Evolutionary conservation across 108 stramenopile species (phyloP).

Genomic region (Cylindrotheca closterium): DNA sequence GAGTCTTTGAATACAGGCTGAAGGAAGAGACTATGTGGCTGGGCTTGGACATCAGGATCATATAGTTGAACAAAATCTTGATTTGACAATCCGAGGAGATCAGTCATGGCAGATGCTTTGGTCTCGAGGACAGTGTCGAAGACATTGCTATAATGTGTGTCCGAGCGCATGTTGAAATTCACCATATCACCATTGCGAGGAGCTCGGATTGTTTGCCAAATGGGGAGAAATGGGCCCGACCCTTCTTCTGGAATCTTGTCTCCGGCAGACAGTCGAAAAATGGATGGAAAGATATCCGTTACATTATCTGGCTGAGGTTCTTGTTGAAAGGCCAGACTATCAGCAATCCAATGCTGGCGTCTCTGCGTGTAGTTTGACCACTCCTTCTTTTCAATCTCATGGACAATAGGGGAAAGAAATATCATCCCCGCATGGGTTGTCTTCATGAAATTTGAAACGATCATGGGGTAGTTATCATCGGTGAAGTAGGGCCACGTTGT

Average conservation of each 20-base stretch:
- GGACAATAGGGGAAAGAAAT: slow-evolving; percentile 6
- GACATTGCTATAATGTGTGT: not conserved
- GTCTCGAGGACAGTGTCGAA: not conserved
- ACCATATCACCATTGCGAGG: not conserved
- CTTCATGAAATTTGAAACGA: not conserved
- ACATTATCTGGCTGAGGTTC: not conserved
- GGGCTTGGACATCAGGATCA: not conserved
- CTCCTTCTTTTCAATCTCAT: slow-evolving; percentile 1
- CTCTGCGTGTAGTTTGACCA: slow-evolving; percentile 21
- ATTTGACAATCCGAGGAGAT: not conserved
- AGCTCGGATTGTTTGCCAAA: slow-evolving; percentile 19
- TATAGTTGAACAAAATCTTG: not conserved
- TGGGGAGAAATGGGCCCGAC: not conserved
- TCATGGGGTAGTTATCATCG: slow-evolving; percentile 5
- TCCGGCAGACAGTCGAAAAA: not conserved
- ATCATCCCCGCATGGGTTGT: not conserved
- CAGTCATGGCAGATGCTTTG: not conserved
- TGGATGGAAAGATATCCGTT: not conserved
- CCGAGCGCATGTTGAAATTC: slow-evolving; percentile 5
- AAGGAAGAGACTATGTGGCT: slow-evolving; percentile 1
- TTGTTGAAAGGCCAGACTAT: slow-evolving; percentile 1
- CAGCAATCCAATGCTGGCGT: slow-evolving; percentile 17
- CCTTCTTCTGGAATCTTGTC: not conserved
- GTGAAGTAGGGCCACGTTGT: slow-evolving; percentile 10
- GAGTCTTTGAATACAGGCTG: slow-evolving; percentile 14